These are phyloP conservation scores for Penicillium brasilianum DNA, from an alignment of 2,329 filamentous ascomycete genomes.

Conservation along the genomic window DNA sequence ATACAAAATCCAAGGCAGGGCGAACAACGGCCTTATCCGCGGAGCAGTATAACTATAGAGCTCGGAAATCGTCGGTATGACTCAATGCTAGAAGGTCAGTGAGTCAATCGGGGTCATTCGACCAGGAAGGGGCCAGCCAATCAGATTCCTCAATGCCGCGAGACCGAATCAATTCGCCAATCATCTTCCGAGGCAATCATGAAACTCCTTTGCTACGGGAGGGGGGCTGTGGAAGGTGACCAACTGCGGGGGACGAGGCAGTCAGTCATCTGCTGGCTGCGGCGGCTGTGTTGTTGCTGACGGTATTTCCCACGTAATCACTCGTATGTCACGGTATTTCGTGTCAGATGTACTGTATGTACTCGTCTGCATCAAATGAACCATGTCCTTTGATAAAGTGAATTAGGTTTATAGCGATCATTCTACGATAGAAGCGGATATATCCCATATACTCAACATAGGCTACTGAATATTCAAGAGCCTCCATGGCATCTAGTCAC, in stretches of 20 bases:
- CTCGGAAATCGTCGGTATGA: slow-evolving; percentile 10
- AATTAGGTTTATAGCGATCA: slow-evolving; percentile 3
- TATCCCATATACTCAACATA: not conserved
- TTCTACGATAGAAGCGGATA: not conserved
- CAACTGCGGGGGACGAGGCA: slow-evolving; percentile 25
- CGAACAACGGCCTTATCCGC: not conserved
- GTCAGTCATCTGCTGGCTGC: slow-evolving; percentile 12
- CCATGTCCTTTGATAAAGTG: not conserved
- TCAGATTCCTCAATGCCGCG: not conserved
- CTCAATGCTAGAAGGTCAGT: slow-evolving; percentile 11
- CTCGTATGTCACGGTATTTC: not conserved
- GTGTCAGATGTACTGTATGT: too few species aligned
- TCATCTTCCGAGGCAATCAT: not conserved
- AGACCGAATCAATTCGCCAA: not conserved
- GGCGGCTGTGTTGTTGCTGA: too few species aligned
- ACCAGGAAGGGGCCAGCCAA: not conserved
- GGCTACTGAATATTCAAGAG: too few species aligned
- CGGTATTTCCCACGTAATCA: not conserved
- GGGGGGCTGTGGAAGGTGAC: slow-evolving; percentile 5
- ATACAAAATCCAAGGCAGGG: not conserved
- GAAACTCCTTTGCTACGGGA: not conserved
- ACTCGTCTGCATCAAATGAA: not conserved
- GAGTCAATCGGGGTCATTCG: slow-evolving; percentile 23
- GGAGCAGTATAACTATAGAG: not conserved
- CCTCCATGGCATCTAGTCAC: not conserved